These are phyloP conservation scores for Colletotrichum siamense DNA, from an alignment of 2,329 filamentous ascomycete genomes.

Conservation along the genomic window DNA sequence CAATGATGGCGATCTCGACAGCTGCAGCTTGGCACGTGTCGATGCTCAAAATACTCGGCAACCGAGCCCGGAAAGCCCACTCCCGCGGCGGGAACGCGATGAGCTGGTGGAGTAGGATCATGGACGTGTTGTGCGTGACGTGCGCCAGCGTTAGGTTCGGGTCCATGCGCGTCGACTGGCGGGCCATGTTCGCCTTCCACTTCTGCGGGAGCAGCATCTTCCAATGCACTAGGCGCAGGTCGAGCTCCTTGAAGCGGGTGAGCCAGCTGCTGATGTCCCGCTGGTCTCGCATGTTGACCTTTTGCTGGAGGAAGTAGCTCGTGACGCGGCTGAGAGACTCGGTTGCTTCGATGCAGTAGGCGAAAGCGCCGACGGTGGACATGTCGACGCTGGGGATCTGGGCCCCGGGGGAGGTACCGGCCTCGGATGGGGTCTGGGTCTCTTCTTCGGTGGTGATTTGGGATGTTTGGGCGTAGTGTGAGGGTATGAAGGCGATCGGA, in stretches of 20 bases:
- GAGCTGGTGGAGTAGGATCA: slow-evolving; percentile 50
- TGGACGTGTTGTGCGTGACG: slow-evolving; percentile 51
- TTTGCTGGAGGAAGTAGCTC: slow-evolving; percentile 47
- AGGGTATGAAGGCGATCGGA: slow-evolving; percentile 34
- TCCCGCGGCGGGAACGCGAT: slow-evolving; percentile 45
- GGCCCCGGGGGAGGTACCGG: slow-evolving; percentile 10
- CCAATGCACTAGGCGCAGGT: slow-evolving; percentile 46
- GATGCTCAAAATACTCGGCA: slow-evolving; percentile 46
- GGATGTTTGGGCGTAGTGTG: slow-evolving; percentile 9
- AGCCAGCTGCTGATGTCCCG: slow-evolving; percentile 44
- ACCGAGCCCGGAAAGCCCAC: slow-evolving; percentile 36
- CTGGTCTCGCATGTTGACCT: slow-evolving; percentile 38
- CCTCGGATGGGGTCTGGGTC: not conserved
- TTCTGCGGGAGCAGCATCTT: slow-evolving; percentile 44
- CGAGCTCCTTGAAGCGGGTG: slow-evolving; percentile 49
- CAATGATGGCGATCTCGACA: slow-evolving; percentile 46
- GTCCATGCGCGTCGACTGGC: slow-evolving; percentile 41
- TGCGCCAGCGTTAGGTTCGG: slow-evolving; percentile 53
- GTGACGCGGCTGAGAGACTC: slow-evolving; percentile 47
- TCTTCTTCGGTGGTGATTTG: slow-evolving; percentile 7
- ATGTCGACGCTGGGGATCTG: slow-evolving; percentile 30
- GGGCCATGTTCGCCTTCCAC: slow-evolving; percentile 39
- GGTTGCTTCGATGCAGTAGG: slow-evolving; percentile 48
- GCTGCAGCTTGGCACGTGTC: slow-evolving; percentile 50
- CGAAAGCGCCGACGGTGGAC: slow-evolving; percentile 45